These are phyloP conservation scores for Cyanodermella asteris DNA, from an alignment of 2,329 filamentous ascomycete species.

Conservation along the genomic window DNA sequence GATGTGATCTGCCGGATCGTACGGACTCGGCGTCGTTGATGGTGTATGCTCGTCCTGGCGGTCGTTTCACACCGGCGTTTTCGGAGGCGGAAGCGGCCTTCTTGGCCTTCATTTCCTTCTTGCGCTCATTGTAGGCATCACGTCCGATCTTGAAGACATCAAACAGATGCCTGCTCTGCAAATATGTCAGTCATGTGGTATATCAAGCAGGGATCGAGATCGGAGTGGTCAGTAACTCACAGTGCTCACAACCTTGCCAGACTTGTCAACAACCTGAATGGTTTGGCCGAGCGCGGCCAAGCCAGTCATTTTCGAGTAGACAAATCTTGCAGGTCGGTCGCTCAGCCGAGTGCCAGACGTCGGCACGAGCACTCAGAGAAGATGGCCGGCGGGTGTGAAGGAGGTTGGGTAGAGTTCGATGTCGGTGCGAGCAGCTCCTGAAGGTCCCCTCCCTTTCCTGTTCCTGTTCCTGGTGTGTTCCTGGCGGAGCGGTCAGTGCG, in stretches of 20 bases:
- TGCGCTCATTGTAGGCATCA: slow-evolving; percentile 68
- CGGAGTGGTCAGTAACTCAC: slow-evolving; percentile 28
- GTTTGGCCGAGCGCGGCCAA: slow-evolving; percentile 38
- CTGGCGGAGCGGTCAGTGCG: too few species aligned
- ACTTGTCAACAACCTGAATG: slow-evolving; percentile 75
- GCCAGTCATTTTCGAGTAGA: too few species aligned
- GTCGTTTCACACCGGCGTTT: too few species aligned
- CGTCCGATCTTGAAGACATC: slow-evolving; percentile 85
- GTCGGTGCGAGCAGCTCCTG: too few species aligned
- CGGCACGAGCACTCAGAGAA: too few species aligned
- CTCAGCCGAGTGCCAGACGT: too few species aligned
- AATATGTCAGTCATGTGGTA: slow-evolving; percentile 1
- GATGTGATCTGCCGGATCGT: slow-evolving; percentile 4
- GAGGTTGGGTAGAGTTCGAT: too few species aligned
- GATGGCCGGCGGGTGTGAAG: too few species aligned
- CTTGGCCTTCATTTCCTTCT: slow-evolving; percentile 35
- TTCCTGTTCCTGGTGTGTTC: too few species aligned
- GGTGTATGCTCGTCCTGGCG: slow-evolving; percentile 22
- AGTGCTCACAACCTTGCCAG: slow-evolving; percentile 75
- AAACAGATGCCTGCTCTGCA: slow-evolving; percentile 69
- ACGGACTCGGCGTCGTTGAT: slow-evolving; percentile 20
- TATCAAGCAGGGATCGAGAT: slow-evolving; percentile 5
- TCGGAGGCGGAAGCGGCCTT: slow-evolving; percentile 37
- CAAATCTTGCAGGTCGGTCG: too few species aligned
- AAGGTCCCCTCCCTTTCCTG: too few species aligned